A percentile compares a stretch with the other conserved stretches of the same genome.
phyloP scores from a whole-genome alignment of 768 basidiomycete genomes.

The Pleurotus tuoliensis region DNA sequence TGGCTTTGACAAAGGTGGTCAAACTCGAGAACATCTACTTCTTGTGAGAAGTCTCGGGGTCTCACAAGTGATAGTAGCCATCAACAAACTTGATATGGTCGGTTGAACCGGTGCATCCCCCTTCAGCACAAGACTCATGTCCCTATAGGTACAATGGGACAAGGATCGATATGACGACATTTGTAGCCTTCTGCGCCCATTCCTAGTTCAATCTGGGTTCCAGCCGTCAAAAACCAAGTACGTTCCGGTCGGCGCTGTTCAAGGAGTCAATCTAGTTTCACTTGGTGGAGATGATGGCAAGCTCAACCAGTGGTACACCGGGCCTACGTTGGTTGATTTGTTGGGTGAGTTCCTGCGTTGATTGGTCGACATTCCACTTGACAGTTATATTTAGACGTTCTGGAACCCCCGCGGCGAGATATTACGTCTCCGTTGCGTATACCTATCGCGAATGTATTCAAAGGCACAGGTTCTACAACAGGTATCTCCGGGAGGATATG shows the following conservation, averaged over 20 bases:
- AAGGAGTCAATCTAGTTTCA: conserved; percentile 77
- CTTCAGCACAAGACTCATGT: not conserved
- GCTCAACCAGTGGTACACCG: conserved; percentile 75
- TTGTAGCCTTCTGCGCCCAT: conserved; percentile 64
- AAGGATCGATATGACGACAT: conserved; percentile 85
- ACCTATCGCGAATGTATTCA: conserved; percentile 95
- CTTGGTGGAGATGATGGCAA: conserved; percentile 43
- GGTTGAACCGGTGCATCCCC: conserved; percentile 13
- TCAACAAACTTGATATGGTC: conserved; percentile 95
- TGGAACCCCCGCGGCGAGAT: conserved; percentile 79
- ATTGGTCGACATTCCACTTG: not conserved
- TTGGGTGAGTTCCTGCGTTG: conserved; percentile 50
- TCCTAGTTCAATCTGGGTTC: conserved; percentile 88
- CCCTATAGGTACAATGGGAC: conserved; percentile 78
- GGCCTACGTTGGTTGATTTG: conserved; percentile 78
- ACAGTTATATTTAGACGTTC: conserved; percentile 47
- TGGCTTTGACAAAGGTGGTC: conserved; percentile 91
- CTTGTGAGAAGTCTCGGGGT: conserved; percentile 92
- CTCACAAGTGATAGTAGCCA: conserved; percentile 82
- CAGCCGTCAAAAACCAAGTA: conserved; percentile 73
- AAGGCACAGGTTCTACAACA: conserved; percentile 73
- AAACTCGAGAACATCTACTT: conserved; percentile 91
- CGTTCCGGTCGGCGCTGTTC: conserved; percentile 86
- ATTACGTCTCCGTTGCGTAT: conserved; percentile 75
- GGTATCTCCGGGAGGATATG: conserved; percentile 82